Base-by-base conservation (phyloP, 2,329 filamentous ascomycete species). In the Nemania bipapillata region DNA sequence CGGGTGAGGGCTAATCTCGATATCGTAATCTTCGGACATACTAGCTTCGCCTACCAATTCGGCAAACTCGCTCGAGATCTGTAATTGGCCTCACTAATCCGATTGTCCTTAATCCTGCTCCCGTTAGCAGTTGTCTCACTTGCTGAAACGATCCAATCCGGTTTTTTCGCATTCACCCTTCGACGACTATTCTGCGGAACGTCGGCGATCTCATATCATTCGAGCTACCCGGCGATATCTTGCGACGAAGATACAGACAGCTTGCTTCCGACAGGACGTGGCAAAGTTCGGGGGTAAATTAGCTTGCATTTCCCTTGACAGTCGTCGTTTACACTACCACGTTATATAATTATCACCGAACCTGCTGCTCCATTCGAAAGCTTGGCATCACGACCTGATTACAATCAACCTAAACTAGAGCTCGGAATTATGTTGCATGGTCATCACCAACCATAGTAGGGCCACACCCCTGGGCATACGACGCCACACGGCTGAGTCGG, bases 361-460 rank as follows among this genome's bases (percentile, higher is more conserved):
- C 37, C 30, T 35, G 30, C 26, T 35, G n/a, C 28, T 45, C 50
- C n/a, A 24, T 26, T 26, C 50, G 30, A 53, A 37, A 42, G 54
- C 49, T 59, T 55, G 52, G 54, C 35, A 28, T 49, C 42, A 42
- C 52, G 26, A 50, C 47, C n/a, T 30, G 22, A 35, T 63, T 57
- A 26, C 37, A 28, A 26, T 32, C 40, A 15, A 53, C 47, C 47
- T 59, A 15, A 53, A 37, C 47, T 59, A 24, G 12, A 15, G 6
- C 35, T 30, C 26, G 52, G 42, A 66, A 66, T 60, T 69, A 71
- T 67, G 63, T 58, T 50, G 60, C 50, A 58, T 66, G 37, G 40
- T 37, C 47, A 55, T 49, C 47, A 17, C 40, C 66, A 60, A 35
- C 37, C 52, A 32, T 52, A 61, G 56, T 67, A 66, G 60, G 58